Conservation (phyloP, 2,329 filamentous ascomycete genomes). For the Metarhizium guizhouense region DNA sequence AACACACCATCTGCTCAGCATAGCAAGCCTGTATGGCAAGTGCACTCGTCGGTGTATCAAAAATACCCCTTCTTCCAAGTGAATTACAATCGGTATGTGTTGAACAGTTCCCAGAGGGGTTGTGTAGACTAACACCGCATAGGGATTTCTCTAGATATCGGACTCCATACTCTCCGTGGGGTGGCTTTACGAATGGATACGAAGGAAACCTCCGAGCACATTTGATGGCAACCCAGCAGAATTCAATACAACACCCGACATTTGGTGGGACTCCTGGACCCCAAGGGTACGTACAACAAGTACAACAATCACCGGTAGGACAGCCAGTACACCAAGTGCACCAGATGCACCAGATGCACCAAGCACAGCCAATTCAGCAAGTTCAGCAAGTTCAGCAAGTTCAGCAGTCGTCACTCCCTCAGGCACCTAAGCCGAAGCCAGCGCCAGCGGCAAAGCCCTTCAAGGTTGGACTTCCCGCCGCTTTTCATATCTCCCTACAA, state of each 20-base stretch:
- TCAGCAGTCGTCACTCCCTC: conserved; percentile 2
- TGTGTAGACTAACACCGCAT: conserved; percentile 10
- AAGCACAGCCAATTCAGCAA: neutral
- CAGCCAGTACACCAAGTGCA: neutral
- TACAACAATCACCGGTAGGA: conserved; percentile 1
- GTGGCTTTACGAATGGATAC: conserved; percentile 54
- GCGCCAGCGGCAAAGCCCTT: conserved; percentile 18
- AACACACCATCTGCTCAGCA: conserved; percentile 8
- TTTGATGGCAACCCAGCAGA: conserved; percentile 25
- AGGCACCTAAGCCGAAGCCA: conserved; percentile 15
- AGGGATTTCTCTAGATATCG: conserved; percentile 48
- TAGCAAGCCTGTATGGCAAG: conserved; percentile 23
- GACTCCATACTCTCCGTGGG: conserved; percentile 48
- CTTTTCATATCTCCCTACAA: conserved; percentile 13
- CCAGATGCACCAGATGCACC: too few species aligned
- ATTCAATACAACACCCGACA: conserved; percentile 14
- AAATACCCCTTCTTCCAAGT: conserved; percentile 52
- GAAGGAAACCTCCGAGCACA: conserved; percentile 42
- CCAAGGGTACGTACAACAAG: neutral
- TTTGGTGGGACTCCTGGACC: neutral
- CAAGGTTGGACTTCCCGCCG: conserved; percentile 22
- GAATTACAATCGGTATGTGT: conserved; percentile 45
- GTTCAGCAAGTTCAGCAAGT: too few species aligned
- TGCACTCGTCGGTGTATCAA: conserved; percentile 34
- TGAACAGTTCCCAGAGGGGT: neutral